A percentile compares a stretch with the other conserved stretches of the same genome.
Conservation (phyloP, 2,329 filamentous ascomycete species). For the Raffaelea arxii region DNA sequence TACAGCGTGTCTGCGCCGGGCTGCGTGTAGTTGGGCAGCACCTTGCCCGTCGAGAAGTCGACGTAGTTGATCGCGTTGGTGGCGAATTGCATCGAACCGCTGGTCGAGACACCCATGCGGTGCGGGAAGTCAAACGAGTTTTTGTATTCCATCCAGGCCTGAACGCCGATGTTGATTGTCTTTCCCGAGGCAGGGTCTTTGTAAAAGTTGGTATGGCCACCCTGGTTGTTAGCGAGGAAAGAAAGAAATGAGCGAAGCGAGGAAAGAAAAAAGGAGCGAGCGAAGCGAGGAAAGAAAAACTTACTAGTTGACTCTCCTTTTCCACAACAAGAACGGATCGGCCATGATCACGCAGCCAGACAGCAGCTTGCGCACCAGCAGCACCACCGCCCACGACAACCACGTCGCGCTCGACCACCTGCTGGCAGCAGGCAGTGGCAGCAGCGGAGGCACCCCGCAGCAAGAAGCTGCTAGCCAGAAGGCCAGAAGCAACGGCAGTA, state of each 20-base stretch:
- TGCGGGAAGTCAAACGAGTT: conserved; percentile 22
- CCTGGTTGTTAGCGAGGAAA: conserved; percentile 9
- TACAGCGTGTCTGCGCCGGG: conserved; percentile 5
- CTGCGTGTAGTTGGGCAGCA: conserved; percentile 7
- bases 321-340: conserved; percentile 9
- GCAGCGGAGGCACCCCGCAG: background rate
- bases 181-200: conserved; percentile 17
- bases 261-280: background rate
- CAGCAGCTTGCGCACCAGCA: conserved; percentile 9
- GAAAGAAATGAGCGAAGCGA: background rate
- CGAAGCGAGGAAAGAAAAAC: background rate
- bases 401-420: conserved; percentile 5
- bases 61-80: conserved; percentile 13
- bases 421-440: background rate
- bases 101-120: conserved; percentile 21
- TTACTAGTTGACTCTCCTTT: conserved; percentile 7
- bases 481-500: too few relatives aligned
- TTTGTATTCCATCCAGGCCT: conserved; percentile 20
- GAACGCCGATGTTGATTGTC: conserved; percentile 13
- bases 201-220: conserved; percentile 23
- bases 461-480: background rate
- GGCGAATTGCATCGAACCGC: conserved; percentile 17
- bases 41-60: conserved; percentile 21
- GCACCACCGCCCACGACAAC: conserved; percentile 10
- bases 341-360: conserved; percentile 7